These are phyloP conservation scores for Fusarium clavum DNA, from an alignment of 2,329 filamentous ascomycete genomes.

Conservation along the genomic window DNA sequence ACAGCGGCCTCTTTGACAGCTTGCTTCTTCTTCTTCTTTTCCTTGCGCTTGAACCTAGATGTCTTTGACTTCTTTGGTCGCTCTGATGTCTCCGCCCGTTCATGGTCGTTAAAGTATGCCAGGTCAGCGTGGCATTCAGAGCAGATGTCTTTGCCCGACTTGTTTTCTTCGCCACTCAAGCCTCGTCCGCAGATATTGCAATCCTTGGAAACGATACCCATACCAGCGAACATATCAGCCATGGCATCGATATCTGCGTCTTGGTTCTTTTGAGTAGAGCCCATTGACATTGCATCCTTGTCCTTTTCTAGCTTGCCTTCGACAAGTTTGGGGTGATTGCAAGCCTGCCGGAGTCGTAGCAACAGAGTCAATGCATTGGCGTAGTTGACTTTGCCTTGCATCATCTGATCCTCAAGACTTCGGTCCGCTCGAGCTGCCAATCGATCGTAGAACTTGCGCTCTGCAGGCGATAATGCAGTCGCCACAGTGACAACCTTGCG, in stretches of 20 bases:
- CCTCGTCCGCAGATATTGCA: slow-evolving; percentile 86
- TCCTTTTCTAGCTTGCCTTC: slow-evolving; percentile 88
- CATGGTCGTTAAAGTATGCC: slow-evolving; percentile 66
- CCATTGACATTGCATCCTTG: slow-evolving; percentile 82
- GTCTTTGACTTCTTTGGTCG: slow-evolving; percentile 47
- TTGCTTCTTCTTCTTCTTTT: slow-evolving; percentile 24
- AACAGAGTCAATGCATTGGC: slow-evolving; percentile 93
- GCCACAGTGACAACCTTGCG: slow-evolving; percentile 86
- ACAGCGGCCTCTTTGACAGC: slow-evolving; percentile 30
- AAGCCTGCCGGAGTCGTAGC: slow-evolving; percentile 90
- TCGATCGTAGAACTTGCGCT: slow-evolving; percentile 86
- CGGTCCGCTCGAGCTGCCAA: slow-evolving; percentile 87
- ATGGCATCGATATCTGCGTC: slow-evolving; percentile 81
- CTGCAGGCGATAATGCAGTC: slow-evolving; percentile 80
- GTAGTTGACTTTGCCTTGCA: slow-evolving; percentile 86
- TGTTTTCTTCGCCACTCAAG: slow-evolving; percentile 64
- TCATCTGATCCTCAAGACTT: slow-evolving; percentile 84
- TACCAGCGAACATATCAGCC: slow-evolving; percentile 85
- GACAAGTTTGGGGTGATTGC: slow-evolving; percentile 91
- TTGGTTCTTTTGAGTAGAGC: slow-evolving; percentile 63
- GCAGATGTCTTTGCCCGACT: slow-evolving; percentile 66
- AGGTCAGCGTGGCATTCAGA: slow-evolving; percentile 81
- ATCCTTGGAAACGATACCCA: slow-evolving; percentile 80
- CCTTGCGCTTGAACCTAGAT: slow-evolving; percentile 34
- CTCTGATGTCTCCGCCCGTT: slow-evolving; percentile 58